These are phyloP conservation scores for Penicillium sp. DNA, from an alignment of 2,329 filamentous ascomycete species.

Conservation along the genomic window DNA sequence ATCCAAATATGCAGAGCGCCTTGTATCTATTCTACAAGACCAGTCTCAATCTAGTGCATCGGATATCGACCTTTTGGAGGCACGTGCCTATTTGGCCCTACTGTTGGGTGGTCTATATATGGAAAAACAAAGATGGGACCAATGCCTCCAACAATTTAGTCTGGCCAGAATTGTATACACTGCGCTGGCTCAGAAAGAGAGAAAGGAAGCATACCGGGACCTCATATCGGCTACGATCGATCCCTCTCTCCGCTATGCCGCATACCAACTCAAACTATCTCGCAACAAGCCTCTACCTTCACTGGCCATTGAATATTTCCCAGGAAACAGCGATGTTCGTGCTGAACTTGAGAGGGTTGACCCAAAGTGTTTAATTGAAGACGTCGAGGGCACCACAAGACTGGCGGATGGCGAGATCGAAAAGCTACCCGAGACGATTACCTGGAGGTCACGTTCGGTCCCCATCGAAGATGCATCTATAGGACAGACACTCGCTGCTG, in stretches of 20 bases:
- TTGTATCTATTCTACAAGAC: constrained; percentile 65
- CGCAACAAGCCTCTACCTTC: constrained; percentile 76
- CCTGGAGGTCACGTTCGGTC: constrained; percentile 81
- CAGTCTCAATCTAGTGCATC: constrained; percentile 61
- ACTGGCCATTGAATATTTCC: constrained; percentile 76
- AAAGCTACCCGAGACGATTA: constrained; percentile 67
- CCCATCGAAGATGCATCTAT: constrained; percentile 91
- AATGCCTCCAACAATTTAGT: constrained; percentile 71
- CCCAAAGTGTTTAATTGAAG: constrained; percentile 61
- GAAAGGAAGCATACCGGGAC: constrained; percentile 79
- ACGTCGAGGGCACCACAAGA: constrained; percentile 47
- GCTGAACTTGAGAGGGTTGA: constrained; percentile 68
- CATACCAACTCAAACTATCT: constrained; percentile 85
- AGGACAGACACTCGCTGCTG: constrained; percentile 72
- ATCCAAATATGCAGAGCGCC: constrained; percentile 61
- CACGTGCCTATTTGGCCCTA: constrained; percentile 74
- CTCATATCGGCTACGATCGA: constrained; percentile 82
- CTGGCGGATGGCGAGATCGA: constrained; percentile 40
- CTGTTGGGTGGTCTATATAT: constrained; percentile 75
- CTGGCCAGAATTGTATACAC: constrained; percentile 78
- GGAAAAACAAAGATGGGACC: constrained; percentile 82
- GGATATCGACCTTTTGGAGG: constrained; percentile 73
- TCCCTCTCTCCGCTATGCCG: constrained; percentile 88
- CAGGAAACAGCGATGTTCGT: constrained; percentile 58
- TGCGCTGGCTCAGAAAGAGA: constrained; percentile 60